Evolutionary conservation across 192 early-diverging fungal genomes (phyloP).

Genomic region (Coemansia umbellata): DNA sequence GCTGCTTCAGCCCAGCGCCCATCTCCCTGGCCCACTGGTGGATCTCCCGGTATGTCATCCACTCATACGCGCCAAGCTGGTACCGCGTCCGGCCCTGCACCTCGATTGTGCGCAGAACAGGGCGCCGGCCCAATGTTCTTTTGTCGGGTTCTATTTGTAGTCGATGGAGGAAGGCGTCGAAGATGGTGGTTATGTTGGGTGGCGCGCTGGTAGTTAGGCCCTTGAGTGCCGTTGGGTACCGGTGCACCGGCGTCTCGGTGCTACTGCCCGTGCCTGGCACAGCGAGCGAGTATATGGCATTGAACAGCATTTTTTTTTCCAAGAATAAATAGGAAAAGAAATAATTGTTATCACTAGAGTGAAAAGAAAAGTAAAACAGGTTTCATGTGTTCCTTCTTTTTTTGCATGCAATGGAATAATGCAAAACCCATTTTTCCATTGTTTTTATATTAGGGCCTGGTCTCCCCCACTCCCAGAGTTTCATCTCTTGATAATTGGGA

Average conservation of each 20-base stretch:
- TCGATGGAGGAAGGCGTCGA: slow-evolving; percentile 65
- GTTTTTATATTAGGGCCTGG: too few species aligned
- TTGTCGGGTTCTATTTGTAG: slow-evolving; percentile 54
- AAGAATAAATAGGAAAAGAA: not conserved
- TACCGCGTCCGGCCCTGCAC: slow-evolving; percentile 73
- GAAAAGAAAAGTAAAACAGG: not conserved
- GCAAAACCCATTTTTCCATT: too few species aligned
- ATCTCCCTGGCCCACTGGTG: slow-evolving; percentile 52
- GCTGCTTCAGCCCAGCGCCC: slow-evolving; percentile 68
- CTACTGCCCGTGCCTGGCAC: slow-evolving; percentile 14
- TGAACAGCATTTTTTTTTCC: not conserved
- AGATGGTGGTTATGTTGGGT: slow-evolving; percentile 59
- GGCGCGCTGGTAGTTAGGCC: slow-evolving; percentile 28
- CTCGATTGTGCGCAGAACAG: slow-evolving; percentile 57
- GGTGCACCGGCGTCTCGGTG: slow-evolving; percentile 23
- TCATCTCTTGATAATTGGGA: too few species aligned
- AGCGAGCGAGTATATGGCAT: slow-evolving; percentile 15
- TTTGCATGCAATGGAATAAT: too few species aligned
- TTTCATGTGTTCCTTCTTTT: too few species aligned
- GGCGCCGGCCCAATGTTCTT: slow-evolving; percentile 68
- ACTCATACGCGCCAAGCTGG: slow-evolving; percentile 74
- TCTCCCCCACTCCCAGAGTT: too few species aligned
- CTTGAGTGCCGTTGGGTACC: slow-evolving; percentile 16
- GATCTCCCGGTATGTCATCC: slow-evolving; percentile 75
- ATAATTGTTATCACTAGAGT: not conserved